phyloP scores from a whole-genome alignment of 2,329 filamentous ascomycete species.

The Colletotrichum chlorophyti region DNA sequence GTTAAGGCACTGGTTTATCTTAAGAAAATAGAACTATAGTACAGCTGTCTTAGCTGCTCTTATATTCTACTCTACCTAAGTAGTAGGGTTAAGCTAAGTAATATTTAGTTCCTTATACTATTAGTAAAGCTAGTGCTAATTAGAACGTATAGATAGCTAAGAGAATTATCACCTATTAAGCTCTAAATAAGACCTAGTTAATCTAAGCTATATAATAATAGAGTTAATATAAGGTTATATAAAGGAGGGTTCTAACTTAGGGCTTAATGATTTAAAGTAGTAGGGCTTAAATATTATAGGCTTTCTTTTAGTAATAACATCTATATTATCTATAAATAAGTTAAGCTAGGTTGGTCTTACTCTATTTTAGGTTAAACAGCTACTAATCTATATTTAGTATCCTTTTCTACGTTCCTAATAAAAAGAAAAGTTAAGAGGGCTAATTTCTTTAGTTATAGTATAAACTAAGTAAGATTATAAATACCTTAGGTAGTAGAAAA shows the following conservation, averaged over 20 bases:
- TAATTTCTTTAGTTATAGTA: conserved; percentile 1
- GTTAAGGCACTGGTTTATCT: background rate
- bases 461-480: background rate
- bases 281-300: background rate
- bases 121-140: background rate
- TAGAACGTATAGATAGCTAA: background rate
- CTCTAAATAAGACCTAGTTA: background rate
- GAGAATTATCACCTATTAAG: background rate
- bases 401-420: background rate
- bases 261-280: background rate
- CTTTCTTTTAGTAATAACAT: background rate
- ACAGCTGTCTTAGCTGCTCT: background rate
- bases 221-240: background rate
- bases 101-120: background rate
- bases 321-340: background rate
- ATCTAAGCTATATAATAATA: background rate
- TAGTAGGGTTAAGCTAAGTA: conserved; percentile 1
- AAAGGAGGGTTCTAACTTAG: background rate
- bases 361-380: background rate
- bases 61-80: background rate
- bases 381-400: background rate
- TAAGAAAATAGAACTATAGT: background rate
- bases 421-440: conserved; percentile 3
- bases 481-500: conserved; percentile 4
- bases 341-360: background rate